A percentile compares a stretch with the other conserved stretches of the same genome.
Conservation (phyloP, 1,139 yeast genomes). For the Saccharomyces uvarum region DNA sequence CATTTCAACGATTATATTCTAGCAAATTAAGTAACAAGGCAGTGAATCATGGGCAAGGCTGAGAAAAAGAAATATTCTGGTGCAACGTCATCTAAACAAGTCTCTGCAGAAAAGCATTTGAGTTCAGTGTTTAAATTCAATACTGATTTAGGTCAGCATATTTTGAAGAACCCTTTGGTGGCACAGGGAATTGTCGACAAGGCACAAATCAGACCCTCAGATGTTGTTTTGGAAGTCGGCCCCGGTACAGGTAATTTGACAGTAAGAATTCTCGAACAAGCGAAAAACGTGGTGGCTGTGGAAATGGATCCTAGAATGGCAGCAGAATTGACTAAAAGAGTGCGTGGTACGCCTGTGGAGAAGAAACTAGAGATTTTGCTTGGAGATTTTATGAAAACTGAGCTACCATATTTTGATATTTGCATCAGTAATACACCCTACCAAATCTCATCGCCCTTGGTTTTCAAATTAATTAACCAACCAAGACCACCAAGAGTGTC, state of each 20-base stretch:
- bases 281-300: constrained; percentile 77
- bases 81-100: constrained; percentile 40
- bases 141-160: constrained; percentile 95
- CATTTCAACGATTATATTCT: not conserved
- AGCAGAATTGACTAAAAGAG: constrained; percentile 94
- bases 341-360: constrained; percentile 90
- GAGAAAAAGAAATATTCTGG: constrained; percentile 33
- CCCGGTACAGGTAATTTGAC: constrained; percentile 99
- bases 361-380: constrained; percentile 82
- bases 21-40: not conserved
- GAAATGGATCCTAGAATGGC: constrained; percentile 99
- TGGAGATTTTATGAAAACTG: constrained; percentile 95
- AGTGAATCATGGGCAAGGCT: constrained; percentile 28
- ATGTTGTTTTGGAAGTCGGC: constrained; percentile 90
- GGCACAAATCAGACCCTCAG: constrained; percentile 87
- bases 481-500: constrained; percentile 94
- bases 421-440: constrained; percentile 97
- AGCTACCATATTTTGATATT: constrained; percentile 87
- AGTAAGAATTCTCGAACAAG: constrained; percentile 84
- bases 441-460: constrained; percentile 93
- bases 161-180: constrained; percentile 87
- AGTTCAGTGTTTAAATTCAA: constrained; percentile 91
- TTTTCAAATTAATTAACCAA: constrained; percentile 81
- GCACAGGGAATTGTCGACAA: constrained; percentile 98
- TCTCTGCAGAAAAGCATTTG: constrained; percentile 59